Conservation (phyloP, 768 basidiomycete genomes). For the Leccinellum rugosiceps region DNA sequence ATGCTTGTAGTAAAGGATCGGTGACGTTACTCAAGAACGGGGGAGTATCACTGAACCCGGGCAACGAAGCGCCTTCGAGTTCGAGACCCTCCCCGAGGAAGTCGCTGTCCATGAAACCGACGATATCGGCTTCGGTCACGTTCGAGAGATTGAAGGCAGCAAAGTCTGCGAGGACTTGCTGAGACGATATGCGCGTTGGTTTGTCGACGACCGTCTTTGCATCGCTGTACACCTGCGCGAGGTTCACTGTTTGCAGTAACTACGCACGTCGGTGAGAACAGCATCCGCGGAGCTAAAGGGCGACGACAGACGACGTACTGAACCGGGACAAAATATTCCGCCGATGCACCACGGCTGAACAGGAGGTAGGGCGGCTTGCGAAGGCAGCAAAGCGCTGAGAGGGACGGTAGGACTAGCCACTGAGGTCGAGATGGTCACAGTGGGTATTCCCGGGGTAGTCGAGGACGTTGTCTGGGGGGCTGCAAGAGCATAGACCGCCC, state of each 20-base stretch:
- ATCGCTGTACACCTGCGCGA: slow-evolving; percentile 73
- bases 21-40: slow-evolving; percentile 68
- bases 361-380: slow-evolving; percentile 63
- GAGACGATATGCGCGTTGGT: slow-evolving; percentile 68
- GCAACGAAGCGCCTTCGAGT: slow-evolving; percentile 57
- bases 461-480: slow-evolving; percentile 9
- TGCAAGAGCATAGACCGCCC: slow-evolving; percentile 15
- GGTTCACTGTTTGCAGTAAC: slow-evolving; percentile 82
- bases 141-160: slow-evolving; percentile 33
- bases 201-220: slow-evolving; percentile 90
- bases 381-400: slow-evolving; percentile 52
- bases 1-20: slow-evolving; percentile 67
- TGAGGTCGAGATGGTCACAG: slow-evolving; percentile 54
- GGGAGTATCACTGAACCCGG: slow-evolving; percentile 61
- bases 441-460: slow-evolving; percentile 18
- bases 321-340: slow-evolving; percentile 78
- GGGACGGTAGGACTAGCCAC: slow-evolving; percentile 62
- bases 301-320: slow-evolving; percentile 44
- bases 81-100: slow-evolving; percentile 87
- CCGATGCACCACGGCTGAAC: slow-evolving; percentile 74
- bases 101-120: slow-evolving; percentile 67
- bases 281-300: too few species aligned
- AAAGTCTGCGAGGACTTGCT: slow-evolving; percentile 71
- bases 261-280: slow-evolving; percentile 25
- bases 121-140: slow-evolving; percentile 61